Evolutionary conservation across 2,329 filamentous ascomycete genomes (phyloP).

Genomic region (Aureobasidium sp.): DNA sequence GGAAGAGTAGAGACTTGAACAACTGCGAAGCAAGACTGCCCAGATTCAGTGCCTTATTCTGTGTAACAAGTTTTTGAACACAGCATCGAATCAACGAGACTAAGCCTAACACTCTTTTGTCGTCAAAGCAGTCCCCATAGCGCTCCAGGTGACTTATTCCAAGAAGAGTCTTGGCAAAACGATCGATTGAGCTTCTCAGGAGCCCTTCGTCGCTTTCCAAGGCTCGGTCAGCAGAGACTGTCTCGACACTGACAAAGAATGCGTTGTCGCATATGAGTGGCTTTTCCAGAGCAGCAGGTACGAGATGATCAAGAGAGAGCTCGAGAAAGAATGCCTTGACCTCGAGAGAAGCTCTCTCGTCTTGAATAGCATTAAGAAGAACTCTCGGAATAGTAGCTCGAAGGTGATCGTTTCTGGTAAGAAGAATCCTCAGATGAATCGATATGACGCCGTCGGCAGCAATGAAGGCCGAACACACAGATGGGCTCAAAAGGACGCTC

Average conservation of each 20-base stretch:
- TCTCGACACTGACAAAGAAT: not conserved
- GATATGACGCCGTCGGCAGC: slow-evolving; percentile 30
- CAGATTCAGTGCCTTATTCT: slow-evolving; percentile 22
- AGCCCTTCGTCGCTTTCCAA: not conserved
- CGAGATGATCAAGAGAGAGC: slow-evolving; percentile 14
- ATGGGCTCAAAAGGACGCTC: slow-evolving; percentile 16
- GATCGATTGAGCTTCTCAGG: not conserved
- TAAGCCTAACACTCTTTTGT: slow-evolving; percentile 21
- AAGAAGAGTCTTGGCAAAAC: not conserved
- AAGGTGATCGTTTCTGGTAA: slow-evolving; percentile 10
- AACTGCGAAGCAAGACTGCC: slow-evolving; percentile 18
- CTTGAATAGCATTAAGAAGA: not conserved
- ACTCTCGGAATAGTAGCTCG: not conserved
- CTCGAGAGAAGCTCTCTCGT: not conserved
- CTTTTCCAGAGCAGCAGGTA: slow-evolving; percentile 16
- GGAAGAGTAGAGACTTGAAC: slow-evolving; percentile 20
- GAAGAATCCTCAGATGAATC: slow-evolving; percentile 27
- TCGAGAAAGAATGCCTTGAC: slow-evolving; percentile 17
- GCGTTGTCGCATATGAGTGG: not conserved
- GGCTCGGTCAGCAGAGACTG: not conserved
- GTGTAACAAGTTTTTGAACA: slow-evolving; percentile 19
- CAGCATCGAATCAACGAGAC: slow-evolving; percentile 31
- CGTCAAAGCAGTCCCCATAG: not conserved
- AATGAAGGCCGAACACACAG: slow-evolving; percentile 24
- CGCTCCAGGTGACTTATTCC: not conserved